phyloP scores from a whole-genome alignment of 2,329 filamentous ascomycete genomes.

The Xylaria sp. region DNA sequence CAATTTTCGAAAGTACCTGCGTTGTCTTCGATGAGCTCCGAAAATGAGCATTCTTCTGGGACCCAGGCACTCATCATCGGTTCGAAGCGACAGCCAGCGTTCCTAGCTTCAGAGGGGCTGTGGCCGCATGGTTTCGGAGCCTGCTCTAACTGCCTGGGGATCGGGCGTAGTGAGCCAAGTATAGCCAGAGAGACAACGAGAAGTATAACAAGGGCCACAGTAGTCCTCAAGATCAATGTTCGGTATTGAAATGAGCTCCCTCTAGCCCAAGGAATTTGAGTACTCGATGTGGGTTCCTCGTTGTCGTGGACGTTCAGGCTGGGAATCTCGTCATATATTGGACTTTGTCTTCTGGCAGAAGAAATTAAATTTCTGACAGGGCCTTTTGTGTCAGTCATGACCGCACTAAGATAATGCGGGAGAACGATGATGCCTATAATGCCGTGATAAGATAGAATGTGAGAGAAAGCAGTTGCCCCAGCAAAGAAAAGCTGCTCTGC shows the following conservation, averaged over 20 bases:
- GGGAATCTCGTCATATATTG: conserved; percentile 4
- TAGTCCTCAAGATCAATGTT: background rate
- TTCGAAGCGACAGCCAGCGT: conserved; percentile 12
- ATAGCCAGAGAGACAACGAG: background rate
- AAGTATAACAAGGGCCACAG: background rate
- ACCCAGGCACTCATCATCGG: conserved; percentile 25
- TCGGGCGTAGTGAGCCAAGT: background rate
- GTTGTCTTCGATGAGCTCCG: conserved; percentile 14
- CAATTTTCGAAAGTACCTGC: conserved; percentile 20
- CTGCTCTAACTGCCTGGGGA: background rate
- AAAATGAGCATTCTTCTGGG: conserved; percentile 8
- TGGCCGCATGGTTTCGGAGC: conserved; percentile 14
- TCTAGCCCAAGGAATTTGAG: background rate
- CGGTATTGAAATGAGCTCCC: background rate
- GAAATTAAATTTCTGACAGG: background rate
- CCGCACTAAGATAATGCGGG: background rate
- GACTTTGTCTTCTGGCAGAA: background rate
- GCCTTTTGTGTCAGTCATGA: background rate
- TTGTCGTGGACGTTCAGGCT: conserved; percentile 1
- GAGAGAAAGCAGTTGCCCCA: background rate
- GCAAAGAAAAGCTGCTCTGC: background rate
- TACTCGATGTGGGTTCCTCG: background rate
- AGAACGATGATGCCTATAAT: background rate
- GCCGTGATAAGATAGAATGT: background rate
- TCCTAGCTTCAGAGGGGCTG: conserved; percentile 16